These are phyloP conservation scores for Mycogone perniciosa DNA, from an alignment of 2,329 filamentous ascomycete species.

Conservation along the genomic window DNA sequence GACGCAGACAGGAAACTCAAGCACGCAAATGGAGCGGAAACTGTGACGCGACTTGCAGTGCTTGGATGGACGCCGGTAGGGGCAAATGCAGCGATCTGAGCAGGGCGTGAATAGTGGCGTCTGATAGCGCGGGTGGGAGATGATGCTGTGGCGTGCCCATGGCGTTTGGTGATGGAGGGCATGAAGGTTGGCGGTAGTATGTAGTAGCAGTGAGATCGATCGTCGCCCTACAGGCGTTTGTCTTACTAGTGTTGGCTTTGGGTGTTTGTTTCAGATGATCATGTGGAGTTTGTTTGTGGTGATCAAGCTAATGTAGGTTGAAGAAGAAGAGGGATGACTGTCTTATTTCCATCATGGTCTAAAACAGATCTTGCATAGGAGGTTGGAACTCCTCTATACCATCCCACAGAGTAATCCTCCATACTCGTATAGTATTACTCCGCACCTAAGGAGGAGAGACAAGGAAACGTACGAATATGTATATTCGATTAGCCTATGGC, in stretches of 20 bases:
- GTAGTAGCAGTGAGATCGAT: too few relatives aligned
- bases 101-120: slow-evolving; percentile 15
- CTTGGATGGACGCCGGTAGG: slow-evolving; percentile 10
- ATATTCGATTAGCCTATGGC: too few relatives aligned
- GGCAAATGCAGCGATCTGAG: slow-evolving; percentile 16
- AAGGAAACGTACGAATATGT: too few relatives aligned
- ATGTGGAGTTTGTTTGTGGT: neutral
- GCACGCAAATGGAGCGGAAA: slow-evolving; percentile 24
- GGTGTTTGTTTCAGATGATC: neutral
- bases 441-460: too few relatives aligned
- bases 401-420: too few relatives aligned
- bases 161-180: neutral
- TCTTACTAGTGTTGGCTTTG: neutral
- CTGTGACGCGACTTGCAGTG: slow-evolving; percentile 16
- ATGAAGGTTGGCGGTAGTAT: neutral
- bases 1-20: slow-evolving; percentile 12
- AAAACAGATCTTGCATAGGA: too few relatives aligned
- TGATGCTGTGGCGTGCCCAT: slow-evolving; percentile 7
- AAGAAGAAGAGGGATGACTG: too few relatives aligned
- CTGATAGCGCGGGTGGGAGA: slow-evolving; percentile 1
- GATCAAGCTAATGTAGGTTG: neutral
- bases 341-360: too few relatives aligned
- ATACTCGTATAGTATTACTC: too few relatives aligned
- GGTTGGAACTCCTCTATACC: too few relatives aligned
- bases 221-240: neutral